These are phyloP conservation scores for Wickerhamomyces silvicola DNA, from an alignment of 805 yeast species.

Conservation along the genomic window DNA sequence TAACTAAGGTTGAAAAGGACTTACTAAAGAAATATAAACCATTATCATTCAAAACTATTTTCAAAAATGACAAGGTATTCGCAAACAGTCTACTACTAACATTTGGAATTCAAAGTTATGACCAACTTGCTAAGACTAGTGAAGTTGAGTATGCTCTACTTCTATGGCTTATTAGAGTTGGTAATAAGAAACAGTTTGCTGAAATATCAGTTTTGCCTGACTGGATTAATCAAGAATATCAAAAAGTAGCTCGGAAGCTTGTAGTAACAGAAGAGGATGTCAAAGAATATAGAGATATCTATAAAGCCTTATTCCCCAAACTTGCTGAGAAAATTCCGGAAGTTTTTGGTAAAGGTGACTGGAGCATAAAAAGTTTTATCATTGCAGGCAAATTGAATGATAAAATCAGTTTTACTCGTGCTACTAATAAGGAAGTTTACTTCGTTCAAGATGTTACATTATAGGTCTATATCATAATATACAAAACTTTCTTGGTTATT, in stretches of 20 bases:
- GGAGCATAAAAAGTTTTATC: constrained; percentile 36
- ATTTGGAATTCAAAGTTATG: constrained; percentile 51
- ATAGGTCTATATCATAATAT: not conserved
- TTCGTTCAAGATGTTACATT: constrained; percentile 22
- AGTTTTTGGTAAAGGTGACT: constrained; percentile 42
- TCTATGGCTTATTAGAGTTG: constrained; percentile 56
- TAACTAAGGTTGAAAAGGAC: constrained; percentile 40
- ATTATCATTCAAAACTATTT: constrained; percentile 51
- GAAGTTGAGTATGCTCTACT: constrained; percentile 54
- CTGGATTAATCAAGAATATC: constrained; percentile 40
- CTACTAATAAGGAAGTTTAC: constrained; percentile 28
- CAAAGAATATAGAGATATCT: constrained; percentile 44
- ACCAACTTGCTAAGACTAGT: constrained; percentile 38
- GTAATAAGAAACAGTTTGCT: constrained; percentile 34
- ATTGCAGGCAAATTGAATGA: constrained; percentile 49
- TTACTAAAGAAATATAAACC: constrained; percentile 38
- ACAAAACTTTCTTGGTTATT: constrained; percentile 5
- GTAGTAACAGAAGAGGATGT: constrained; percentile 47
- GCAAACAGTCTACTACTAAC: constrained; percentile 47
- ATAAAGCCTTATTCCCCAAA: constrained; percentile 46
- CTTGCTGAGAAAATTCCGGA: constrained; percentile 47
- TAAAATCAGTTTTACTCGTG: constrained; percentile 38
- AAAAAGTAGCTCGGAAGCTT: constrained; percentile 29
- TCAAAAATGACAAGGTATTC: constrained; percentile 46
- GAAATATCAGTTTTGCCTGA: constrained; percentile 34